Conservation (phyloP, 176 grass and related monocot species). For the Oryza nivara region DNA sequence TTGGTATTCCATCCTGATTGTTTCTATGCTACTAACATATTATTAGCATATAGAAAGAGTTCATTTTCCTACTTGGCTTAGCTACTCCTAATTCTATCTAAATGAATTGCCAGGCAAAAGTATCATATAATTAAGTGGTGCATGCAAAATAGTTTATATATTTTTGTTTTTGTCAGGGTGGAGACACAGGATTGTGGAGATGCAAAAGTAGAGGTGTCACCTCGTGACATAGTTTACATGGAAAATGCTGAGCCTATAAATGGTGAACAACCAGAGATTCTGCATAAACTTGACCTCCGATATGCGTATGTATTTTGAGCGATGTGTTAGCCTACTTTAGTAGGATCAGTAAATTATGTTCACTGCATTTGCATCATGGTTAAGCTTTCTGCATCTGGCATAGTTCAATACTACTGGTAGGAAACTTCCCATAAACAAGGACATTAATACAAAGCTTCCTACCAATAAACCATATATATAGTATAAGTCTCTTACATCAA, state of each 20-base stretch:
- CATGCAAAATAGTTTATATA: conserved; percentile 29
- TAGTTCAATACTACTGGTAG: conserved; percentile 24
- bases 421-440: conserved; percentile 18
- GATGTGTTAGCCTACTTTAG: conserved; percentile 37
- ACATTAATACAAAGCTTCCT: neutral
- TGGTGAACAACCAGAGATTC: conserved; percentile 80
- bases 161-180: conserved; percentile 68
- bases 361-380: conserved; percentile 21
- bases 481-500: neutral
- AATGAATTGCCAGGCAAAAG: conserved; percentile 20
- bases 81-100: conserved; percentile 4
- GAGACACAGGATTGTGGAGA: conserved; percentile 99
- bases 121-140: conserved; percentile 1
- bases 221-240: conserved; percentile 95
- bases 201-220: conserved; percentile 97
- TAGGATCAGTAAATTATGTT: conserved; percentile 38
- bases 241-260: conserved; percentile 79
- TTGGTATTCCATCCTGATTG: neutral
- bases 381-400: conserved; percentile 26
- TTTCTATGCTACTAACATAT: neutral
- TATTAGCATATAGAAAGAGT: neutral
- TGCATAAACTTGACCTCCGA: conserved; percentile 98
- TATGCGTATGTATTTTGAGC: conserved; percentile 75
- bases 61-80: neutral
- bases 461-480: conserved; percentile 20